Evolutionary conservation across 805 yeast genomes (phyloP).

Genomic region (Candida boleticola): DNA sequence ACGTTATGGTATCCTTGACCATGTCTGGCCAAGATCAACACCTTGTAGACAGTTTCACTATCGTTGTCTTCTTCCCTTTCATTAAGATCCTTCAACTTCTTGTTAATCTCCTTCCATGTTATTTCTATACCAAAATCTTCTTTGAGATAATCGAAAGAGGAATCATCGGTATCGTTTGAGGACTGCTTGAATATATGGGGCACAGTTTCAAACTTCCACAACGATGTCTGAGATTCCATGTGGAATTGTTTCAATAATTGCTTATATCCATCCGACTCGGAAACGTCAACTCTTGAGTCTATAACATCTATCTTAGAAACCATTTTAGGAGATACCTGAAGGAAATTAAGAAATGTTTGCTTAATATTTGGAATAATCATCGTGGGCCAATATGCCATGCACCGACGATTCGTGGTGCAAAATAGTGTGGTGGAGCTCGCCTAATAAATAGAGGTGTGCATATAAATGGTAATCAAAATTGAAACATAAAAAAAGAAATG

Average conservation of each 20-base stretch:
- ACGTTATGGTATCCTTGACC: conserved; percentile 70
- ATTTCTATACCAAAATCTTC: conserved; percentile 45
- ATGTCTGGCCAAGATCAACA: conserved; percentile 59
- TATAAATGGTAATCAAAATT: no score
- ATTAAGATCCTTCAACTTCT: conserved; percentile 35
- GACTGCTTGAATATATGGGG: conserved; percentile 51
- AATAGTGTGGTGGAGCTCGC: no score
- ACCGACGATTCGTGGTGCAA: no score
- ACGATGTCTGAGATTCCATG: neutral
- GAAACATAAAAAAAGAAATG: no score
- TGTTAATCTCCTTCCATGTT: conserved; percentile 38
- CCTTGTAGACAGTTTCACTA: conserved; percentile 35
- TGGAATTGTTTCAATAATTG: neutral
- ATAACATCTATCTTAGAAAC: conserved; percentile 1
- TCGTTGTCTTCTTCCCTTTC: conserved; percentile 32
- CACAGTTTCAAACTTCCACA: conserved; percentile 48
- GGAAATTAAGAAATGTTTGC: neutral
- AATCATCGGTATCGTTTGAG: conserved; percentile 37
- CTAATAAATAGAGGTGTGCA: no score
- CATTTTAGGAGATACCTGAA: neutral
- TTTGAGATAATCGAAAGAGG: conserved; percentile 38
- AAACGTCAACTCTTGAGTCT: conserved; percentile 1
- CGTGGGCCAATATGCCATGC: no score
- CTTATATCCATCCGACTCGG: neutral
- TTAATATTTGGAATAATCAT: neutral